These are phyloP conservation scores for Trapa incisa DNA, from an alignment of 345 rosid genomes.

Conservation along the genomic window DNA sequence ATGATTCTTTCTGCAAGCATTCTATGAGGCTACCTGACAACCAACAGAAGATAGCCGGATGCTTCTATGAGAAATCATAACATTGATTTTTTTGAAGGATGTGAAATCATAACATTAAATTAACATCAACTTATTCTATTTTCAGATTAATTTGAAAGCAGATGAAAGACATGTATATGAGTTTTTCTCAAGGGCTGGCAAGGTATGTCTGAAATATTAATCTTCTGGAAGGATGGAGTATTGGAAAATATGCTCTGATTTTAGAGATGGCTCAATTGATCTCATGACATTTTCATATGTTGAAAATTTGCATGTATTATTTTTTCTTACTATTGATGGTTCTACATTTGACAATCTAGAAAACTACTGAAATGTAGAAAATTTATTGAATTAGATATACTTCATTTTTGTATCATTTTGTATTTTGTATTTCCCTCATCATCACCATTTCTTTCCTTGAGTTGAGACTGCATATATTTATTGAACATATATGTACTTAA, in stretches of 20 bases:
- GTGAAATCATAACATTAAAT: neutral
- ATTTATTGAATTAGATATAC: neutral
- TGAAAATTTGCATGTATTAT: neutral
- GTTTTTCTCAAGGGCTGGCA: slow-evolving; percentile 95
- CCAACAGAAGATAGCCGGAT: neutral
- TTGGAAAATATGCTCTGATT: neutral
- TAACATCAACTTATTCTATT: neutral
- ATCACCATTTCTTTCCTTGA: neutral
- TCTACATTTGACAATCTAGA: neutral
- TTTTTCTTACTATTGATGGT: neutral
- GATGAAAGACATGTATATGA: slow-evolving; percentile 88
- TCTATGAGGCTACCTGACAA: slow-evolving; percentile 6
- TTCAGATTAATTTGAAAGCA: slow-evolving; percentile 84
- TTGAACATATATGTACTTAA: neutral
- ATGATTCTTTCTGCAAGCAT: neutral
- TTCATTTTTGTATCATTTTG: neutral
- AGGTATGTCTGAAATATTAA: slow-evolving; percentile 33
- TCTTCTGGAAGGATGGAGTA: neutral
- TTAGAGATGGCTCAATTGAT: neutral
- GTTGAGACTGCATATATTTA: neutral
- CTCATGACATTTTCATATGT: neutral
- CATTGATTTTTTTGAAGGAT: neutral
- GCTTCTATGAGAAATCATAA: neutral
- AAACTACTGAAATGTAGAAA: neutral
- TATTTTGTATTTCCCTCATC: neutral